Evolutionary conservation across 208 protist genomes (phyloP).

Genomic region (Porcisia hertigi): DNA sequence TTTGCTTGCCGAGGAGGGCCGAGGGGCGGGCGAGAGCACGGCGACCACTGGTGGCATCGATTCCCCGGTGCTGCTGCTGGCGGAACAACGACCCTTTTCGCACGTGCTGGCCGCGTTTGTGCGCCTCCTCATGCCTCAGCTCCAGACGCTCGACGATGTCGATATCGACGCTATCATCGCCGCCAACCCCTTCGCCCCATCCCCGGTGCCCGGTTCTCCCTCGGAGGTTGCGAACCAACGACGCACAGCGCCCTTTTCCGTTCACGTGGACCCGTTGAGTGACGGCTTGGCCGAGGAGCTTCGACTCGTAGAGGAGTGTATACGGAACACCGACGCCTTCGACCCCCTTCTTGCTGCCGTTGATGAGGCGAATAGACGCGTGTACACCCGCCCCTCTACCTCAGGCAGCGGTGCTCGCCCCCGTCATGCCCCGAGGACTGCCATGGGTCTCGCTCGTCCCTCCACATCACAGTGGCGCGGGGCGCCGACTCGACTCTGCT

Average conservation of each 20-base stretch:
- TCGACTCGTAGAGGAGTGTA: constrained; percentile 69
- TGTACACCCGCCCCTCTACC: constrained; percentile 68
- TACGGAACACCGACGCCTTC: constrained; percentile 57
- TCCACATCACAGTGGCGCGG: constrained; percentile 26
- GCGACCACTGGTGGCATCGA: background rate
- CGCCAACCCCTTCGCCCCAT: background rate
- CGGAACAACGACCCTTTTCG: constrained; percentile 4
- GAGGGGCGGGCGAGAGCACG: constrained; percentile 1
- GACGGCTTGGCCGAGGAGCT: constrained; percentile 67
- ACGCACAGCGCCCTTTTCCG: background rate
- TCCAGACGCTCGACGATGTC: constrained; percentile 35
- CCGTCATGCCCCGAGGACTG: constrained; percentile 15
- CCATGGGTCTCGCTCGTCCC: constrained; percentile 21
- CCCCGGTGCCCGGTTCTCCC: background rate
- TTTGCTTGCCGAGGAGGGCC: background rate
- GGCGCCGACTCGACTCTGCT: constrained; percentile 13
- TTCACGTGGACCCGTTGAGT: constrained; percentile 68
- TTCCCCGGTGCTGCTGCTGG: too few relatives aligned
- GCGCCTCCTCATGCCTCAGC: constrained; percentile 52
- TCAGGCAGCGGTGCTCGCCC: constrained; percentile 55
- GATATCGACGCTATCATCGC: constrained; percentile 15
- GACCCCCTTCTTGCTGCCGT: constrained; percentile 58
- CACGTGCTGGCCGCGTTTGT: constrained; percentile 50
- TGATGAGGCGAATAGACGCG: constrained; percentile 36
- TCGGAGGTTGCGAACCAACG: background rate